phyloP scores from a whole-genome alignment of 2,329 filamentous ascomycete species.

The Claviceps monticola region DNA sequence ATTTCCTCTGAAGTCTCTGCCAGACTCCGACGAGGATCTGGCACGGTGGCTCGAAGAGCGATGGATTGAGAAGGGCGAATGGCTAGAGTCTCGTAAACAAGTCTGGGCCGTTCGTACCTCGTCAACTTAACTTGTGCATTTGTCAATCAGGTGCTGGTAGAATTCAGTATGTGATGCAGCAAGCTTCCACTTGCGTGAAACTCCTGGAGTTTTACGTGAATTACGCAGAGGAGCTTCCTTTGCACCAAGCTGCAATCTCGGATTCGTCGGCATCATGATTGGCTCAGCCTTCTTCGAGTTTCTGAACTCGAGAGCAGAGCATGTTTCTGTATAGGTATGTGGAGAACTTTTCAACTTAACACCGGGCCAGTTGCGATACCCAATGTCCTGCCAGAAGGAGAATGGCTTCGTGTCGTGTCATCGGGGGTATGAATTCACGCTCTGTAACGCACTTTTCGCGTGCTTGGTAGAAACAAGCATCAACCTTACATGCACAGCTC shows the following conservation, averaged over 20 bases:
- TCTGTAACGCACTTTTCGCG: neutral
- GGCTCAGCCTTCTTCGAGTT: no score
- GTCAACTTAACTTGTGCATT: neutral
- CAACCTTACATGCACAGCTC: neutral
- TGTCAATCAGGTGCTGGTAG: neutral
- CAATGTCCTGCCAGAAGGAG: neutral
- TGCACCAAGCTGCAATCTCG: no score
- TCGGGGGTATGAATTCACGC: no score
- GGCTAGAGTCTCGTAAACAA: constrained; percentile 24
- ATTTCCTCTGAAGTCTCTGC: constrained; percentile 34
- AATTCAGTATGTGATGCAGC: neutral
- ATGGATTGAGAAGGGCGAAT: constrained; percentile 40
- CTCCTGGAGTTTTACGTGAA: no score
- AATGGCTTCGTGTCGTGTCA: neutral
- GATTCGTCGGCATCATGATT: no score
- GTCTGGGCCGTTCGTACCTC: constrained; percentile 6
- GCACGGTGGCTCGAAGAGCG: constrained; percentile 37
- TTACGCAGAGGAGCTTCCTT: no score
- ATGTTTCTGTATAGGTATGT: no score
- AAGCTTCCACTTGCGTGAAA: no score
- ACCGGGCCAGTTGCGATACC: neutral
- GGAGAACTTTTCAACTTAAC: no score
- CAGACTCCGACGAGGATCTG: constrained; percentile 31
- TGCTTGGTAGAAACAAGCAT: neutral
- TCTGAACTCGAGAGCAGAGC: no score